Evolutionary conservation across 805 yeast genomes (phyloP).

Genomic region (Metschnikowia bowlesiae): DNA sequence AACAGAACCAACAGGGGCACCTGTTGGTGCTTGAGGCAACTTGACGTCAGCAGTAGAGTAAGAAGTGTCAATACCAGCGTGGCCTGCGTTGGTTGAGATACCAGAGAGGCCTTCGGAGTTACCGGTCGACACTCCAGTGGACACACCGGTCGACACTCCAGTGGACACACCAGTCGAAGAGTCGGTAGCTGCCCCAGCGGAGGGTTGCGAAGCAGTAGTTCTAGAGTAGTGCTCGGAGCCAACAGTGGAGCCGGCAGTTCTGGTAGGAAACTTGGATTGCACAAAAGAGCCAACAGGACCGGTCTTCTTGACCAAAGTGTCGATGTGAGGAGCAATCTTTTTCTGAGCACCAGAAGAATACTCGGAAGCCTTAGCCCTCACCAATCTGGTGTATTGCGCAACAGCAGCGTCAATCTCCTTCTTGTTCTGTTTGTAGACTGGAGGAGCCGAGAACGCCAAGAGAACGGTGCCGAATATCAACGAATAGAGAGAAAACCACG

Average conservation of each 20-base stretch:
- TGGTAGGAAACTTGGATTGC: slow-evolving; percentile 52
- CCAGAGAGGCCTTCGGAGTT: not conserved
- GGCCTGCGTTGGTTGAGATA: slow-evolving; percentile 1
- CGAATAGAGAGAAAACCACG: slow-evolving; percentile 69
- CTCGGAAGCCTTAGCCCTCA: slow-evolving; percentile 49
- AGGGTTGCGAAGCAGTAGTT: slow-evolving; percentile 2
- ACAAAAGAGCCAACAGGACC: slow-evolving; percentile 65
- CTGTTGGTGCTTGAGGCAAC: slow-evolving; percentile 41
- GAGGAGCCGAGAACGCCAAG: slow-evolving; percentile 70
- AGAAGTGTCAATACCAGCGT: not conserved
- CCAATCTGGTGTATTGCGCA: slow-evolving; percentile 39
- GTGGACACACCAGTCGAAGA: slow-evolving; percentile 29
- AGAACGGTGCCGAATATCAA: slow-evolving; percentile 55
- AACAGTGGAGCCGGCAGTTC: slow-evolving; percentile 72
- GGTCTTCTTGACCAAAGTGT: slow-evolving; percentile 52
- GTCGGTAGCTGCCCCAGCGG: slow-evolving; percentile 20
- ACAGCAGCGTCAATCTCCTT: slow-evolving; percentile 68
- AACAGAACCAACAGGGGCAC: slow-evolving; percentile 6
- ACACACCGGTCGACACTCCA: slow-evolving; percentile 29
- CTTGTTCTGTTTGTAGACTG: slow-evolving; percentile 67
- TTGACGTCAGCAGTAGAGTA: slow-evolving; percentile 3
- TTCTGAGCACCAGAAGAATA: slow-evolving; percentile 33
- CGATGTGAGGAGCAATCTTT: slow-evolving; percentile 53
- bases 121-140: slow-evolving; percentile 24
- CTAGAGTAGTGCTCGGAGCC: slow-evolving; percentile 27